Evolutionary conservation across 768 basidiomycete genomes (phyloP).

Genomic region (Suillus clintonianus): DNA sequence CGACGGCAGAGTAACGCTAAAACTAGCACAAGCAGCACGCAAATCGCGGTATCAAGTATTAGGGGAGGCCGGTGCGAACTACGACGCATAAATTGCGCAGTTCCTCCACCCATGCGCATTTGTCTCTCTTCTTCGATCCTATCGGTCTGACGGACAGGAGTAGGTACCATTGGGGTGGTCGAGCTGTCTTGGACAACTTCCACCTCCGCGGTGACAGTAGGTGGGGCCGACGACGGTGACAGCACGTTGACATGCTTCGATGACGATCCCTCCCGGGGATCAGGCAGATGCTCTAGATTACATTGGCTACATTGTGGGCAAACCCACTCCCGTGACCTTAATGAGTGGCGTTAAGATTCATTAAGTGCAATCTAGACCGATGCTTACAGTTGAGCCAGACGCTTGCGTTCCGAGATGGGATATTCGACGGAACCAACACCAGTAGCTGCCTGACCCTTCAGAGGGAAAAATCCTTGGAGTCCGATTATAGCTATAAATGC

Average conservation of each 20-base stretch:
- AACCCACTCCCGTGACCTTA: constrained; percentile 77
- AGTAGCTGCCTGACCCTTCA: constrained; percentile 84
- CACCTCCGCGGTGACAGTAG: constrained; percentile 18
- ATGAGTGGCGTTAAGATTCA: constrained; percentile 10
- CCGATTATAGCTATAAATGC: constrained; percentile 71
- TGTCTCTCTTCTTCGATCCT: constrained; percentile 13
- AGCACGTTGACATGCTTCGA: constrained; percentile 12
- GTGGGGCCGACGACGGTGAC: constrained; percentile 3
- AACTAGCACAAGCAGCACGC: constrained; percentile 67
- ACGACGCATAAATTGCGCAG: constrained; percentile 13
- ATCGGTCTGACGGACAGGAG: constrained; percentile 11
- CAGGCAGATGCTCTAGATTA: constrained; percentile 73
- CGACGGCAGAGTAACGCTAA: constrained; percentile 70
- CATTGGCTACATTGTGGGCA: constrained; percentile 72
- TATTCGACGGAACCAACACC: constrained; percentile 89
- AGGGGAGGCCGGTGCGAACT: constrained; percentile 50
- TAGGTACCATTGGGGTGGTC: constrained; percentile 14
- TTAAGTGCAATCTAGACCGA: constrained; percentile 11
- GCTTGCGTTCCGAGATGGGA: constrained; percentile 71
- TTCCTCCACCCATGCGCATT: constrained; percentile 20
- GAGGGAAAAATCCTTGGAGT: constrained; percentile 85
- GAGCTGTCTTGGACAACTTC: constrained; percentile 16
- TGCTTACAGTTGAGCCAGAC: constrained; percentile 74
- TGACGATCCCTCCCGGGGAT: constrained; percentile 40
- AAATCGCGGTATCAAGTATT: constrained; percentile 73